Percentiles rank a stretch among this genome's conserved stretches.
Evolutionary conservation across 176 grass and related monocot species (phyloP).

Genomic region (Cymbopogon citratus): DNA sequence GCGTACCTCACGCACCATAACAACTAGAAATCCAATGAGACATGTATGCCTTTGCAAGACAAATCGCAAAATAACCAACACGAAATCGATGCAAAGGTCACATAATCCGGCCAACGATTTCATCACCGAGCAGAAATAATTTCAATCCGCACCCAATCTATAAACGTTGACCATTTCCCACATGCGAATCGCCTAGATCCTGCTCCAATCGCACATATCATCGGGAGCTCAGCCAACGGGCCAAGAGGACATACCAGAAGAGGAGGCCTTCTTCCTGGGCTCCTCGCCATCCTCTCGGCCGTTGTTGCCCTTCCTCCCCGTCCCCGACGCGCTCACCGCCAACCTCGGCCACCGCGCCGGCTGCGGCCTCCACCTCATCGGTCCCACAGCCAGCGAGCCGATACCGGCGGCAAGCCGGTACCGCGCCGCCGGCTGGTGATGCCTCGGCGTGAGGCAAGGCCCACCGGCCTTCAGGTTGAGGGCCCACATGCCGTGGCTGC

Average conservation of each 20-base stretch:
- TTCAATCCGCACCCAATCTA: constrained; percentile 23
- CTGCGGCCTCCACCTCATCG: not conserved
- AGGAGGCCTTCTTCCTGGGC: constrained; percentile 30
- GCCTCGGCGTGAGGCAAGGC: constrained; percentile 24
- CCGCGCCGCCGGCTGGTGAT: not conserved
- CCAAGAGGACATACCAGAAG: constrained; percentile 30
- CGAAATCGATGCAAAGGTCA: not conserved
- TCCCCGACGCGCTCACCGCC: constrained; percentile 52
- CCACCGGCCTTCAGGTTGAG: constrained; percentile 47
- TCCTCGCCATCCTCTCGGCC: constrained; percentile 30
- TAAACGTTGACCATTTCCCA: not conserved
- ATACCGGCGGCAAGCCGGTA: not conserved
- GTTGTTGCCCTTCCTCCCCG: constrained; percentile 53
- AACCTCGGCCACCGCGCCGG: constrained; percentile 28
- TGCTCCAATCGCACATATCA: not conserved
- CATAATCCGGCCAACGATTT: not conserved
- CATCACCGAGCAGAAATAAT: not conserved
- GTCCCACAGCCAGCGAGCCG: constrained; percentile 7
- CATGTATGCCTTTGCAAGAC: not conserved
- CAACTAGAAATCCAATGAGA: not conserved
- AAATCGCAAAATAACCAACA: not conserved
- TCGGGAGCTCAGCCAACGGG: not conserved
- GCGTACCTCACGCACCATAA: not conserved
- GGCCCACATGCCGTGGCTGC: constrained; percentile 55
- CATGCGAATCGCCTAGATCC: constrained; percentile 16